Conservation (phyloP, 768 basidiomycete genomes). For the Amanita phalloides region DNA sequence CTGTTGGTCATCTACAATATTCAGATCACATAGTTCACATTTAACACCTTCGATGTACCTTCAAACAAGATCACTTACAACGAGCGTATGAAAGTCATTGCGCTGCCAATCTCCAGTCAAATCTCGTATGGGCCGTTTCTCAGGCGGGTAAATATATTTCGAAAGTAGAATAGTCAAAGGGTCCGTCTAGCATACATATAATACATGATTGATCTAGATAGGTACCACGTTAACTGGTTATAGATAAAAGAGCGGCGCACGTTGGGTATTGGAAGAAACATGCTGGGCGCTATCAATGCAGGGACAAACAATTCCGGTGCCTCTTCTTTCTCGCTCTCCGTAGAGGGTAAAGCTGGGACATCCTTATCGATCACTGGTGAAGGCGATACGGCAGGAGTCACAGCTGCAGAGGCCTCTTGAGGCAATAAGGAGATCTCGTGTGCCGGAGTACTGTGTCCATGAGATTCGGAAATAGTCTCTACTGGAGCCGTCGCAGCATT, state of each 20-base stretch:
- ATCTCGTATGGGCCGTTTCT: constrained; percentile 65
- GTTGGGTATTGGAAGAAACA: constrained; percentile 87
- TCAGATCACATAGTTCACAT: neutral
- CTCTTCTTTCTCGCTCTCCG: constrained; percentile 36
- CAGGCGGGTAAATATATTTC: constrained; percentile 75
- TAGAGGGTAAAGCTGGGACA: constrained; percentile 36
- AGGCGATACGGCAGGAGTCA: constrained; percentile 8
- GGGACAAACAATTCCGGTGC: constrained; percentile 55
- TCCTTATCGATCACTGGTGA: constrained; percentile 40
- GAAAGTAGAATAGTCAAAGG: constrained; percentile 71
- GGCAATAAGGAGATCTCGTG: constrained; percentile 30
- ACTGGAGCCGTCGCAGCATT: constrained; percentile 14
- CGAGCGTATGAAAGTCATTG: constrained; percentile 66
- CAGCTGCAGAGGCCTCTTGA: constrained; percentile 11
- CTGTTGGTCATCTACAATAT: constrained; percentile 70
- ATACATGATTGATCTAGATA: constrained; percentile 39
- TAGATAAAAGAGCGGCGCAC: constrained; percentile 52
- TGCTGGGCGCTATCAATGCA: constrained; percentile 57
- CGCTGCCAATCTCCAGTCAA: constrained; percentile 64
- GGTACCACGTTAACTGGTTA: constrained; percentile 50
- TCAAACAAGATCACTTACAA: constrained; percentile 41
- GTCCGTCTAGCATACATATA: constrained; percentile 59
- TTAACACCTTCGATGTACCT: neutral
- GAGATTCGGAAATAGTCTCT: constrained; percentile 16
- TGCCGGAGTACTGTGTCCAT: constrained; percentile 24